These are phyloP conservation scores for Euptelea pleiosperma DNA, from an alignment of 164 flowering plant genomes.

Conservation along the genomic window DNA sequence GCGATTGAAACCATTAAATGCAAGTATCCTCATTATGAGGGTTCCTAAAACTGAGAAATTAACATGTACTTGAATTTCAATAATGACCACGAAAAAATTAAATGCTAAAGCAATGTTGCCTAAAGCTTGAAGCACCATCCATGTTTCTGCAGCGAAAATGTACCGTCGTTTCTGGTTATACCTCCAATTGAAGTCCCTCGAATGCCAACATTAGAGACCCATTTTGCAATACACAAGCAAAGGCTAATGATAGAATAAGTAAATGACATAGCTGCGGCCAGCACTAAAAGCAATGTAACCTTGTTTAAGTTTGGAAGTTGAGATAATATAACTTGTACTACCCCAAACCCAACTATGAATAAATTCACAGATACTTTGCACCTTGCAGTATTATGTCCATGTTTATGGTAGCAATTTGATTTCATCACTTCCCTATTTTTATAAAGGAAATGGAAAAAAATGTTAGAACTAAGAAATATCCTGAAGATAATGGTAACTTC, in stretches of 20 bases:
- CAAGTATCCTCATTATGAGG: too few species aligned
- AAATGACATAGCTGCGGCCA: slow-evolving; percentile 37
- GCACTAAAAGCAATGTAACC: slow-evolving; percentile 29
- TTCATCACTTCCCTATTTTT: slow-evolving; percentile 29
- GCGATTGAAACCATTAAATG: too few species aligned
- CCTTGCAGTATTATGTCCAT: slow-evolving; percentile 23
- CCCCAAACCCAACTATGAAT: slow-evolving; percentile 33
- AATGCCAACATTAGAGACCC: slow-evolving; percentile 19
- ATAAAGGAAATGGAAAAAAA: too few species aligned
- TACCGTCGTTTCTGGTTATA: slow-evolving; percentile 10
- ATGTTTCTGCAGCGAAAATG: slow-evolving; percentile 22
- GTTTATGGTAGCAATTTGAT: slow-evolving; percentile 32
- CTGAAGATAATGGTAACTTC: too few species aligned
- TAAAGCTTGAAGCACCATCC: slow-evolving; percentile 36
- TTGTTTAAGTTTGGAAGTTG: slow-evolving; percentile 43
- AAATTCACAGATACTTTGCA: slow-evolving; percentile 25
- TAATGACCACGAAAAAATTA: slow-evolving; percentile 29
- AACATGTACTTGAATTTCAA: slow-evolving; percentile 43
- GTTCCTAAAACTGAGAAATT: too few species aligned
- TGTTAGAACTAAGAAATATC: too few species aligned
- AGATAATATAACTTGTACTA: slow-evolving; percentile 28
- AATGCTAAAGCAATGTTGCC: slow-evolving; percentile 48
- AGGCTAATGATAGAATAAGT: slow-evolving; percentile 28
- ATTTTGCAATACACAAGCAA: slow-evolving; percentile 21
- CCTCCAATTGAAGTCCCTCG: slow-evolving; percentile 27